phyloP scores from a whole-genome alignment of 805 yeast species.

The Starmerella apis region DNA sequence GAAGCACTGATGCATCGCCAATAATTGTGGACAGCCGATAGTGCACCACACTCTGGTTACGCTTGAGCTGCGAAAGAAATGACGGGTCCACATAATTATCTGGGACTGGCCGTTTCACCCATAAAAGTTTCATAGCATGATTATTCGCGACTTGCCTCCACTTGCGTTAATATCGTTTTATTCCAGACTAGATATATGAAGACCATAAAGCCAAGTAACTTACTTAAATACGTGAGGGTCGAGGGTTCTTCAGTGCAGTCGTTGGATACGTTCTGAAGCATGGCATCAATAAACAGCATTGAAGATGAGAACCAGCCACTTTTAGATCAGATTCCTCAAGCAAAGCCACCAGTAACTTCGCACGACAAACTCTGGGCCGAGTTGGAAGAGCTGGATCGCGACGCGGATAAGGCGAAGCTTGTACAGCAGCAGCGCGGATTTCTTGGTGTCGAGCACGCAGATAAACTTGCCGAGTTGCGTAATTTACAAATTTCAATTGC shows the following conservation, averaged over 20 bases:
- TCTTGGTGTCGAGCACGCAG: constrained; percentile 38
- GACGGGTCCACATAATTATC: constrained; percentile 82
- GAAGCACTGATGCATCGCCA: constrained; percentile 60
- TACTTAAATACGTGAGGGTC: background rate
- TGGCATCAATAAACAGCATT: constrained; percentile 11
- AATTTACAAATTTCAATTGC: constrained; percentile 45
- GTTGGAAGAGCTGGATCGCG: constrained; percentile 75
- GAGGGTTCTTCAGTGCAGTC: background rate
- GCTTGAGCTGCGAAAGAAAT: constrained; percentile 66
- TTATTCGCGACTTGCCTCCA: background rate
- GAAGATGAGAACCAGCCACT: constrained; percentile 7
- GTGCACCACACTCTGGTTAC: constrained; percentile 63
- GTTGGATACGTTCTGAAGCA: background rate
- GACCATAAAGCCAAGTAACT: too few species aligned
- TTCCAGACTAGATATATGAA: background rate
- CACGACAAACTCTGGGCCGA: constrained; percentile 82
- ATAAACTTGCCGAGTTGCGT: constrained; percentile 45
- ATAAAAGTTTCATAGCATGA: constrained; percentile 48
- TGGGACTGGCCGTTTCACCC: constrained; percentile 76
- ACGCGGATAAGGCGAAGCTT: constrained; percentile 45
- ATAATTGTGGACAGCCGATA: constrained; percentile 55
- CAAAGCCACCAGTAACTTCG: constrained; percentile 49
- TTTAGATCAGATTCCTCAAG: constrained; percentile 43
- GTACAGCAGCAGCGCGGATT: constrained; percentile 31
- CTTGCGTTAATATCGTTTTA: background rate